phyloP scores from a whole-genome alignment of 441 rosid species.

The Corymbia citriodora region DNA sequence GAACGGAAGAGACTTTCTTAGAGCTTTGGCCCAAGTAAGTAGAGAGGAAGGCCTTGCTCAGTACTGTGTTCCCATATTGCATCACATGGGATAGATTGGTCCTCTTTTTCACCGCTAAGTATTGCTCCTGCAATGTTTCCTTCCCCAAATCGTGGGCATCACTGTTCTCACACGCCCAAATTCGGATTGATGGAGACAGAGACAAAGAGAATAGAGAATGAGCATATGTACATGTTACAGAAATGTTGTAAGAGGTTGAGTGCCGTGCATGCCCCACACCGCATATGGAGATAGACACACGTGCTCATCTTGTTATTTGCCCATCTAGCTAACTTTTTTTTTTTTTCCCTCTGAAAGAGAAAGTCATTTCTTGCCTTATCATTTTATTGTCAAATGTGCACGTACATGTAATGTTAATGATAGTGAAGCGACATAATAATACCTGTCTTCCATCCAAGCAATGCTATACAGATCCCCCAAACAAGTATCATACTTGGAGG shows the following conservation, averaged over 20 bases:
- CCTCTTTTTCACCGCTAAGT: conserved; percentile 75
- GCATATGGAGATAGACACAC: neutral
- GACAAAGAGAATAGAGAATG: neutral
- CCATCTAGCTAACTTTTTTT: neutral
- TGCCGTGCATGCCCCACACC: neutral
- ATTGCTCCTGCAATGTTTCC: conserved; percentile 82
- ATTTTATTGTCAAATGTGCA: neutral
- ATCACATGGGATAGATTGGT: conserved; percentile 83
- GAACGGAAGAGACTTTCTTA: conserved; percentile 75
- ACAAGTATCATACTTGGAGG: conserved; percentile 84
- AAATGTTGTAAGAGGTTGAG: neutral
- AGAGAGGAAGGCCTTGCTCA: conserved; percentile 46
- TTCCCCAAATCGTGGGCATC: conserved; percentile 71
- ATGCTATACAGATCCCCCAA: conserved; percentile 96
- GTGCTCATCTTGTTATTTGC: neutral
- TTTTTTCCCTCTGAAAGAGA: neutral
- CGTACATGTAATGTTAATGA: neutral
- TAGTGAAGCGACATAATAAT: neutral
- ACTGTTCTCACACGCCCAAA: conserved; percentile 33
- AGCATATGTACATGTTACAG: neutral
- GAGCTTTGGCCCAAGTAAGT: conserved; percentile 84
- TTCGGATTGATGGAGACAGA: neutral
- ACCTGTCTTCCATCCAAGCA: conserved; percentile 99
- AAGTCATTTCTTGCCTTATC: neutral
- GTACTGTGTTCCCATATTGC: conserved; percentile 69